These are phyloP conservation scores for Aspergillus ellipticus DNA, from an alignment of 495 filamentous ascomycete species.

Conservation along the genomic window DNA sequence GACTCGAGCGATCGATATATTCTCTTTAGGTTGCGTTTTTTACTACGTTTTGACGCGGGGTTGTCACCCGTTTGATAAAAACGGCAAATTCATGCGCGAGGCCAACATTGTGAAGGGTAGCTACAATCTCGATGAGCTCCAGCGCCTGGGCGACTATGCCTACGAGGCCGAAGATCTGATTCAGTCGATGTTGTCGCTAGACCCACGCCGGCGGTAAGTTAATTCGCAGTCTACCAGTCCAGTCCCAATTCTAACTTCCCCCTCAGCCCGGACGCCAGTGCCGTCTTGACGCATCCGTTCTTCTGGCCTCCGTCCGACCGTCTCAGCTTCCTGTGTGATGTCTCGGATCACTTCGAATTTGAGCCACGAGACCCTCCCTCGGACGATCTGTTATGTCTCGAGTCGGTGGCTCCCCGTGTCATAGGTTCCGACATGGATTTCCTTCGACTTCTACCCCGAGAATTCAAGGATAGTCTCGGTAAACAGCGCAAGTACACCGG, in stretches of 20 bases:
- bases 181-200: conserved; percentile 70
- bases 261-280: conserved; percentile 58
- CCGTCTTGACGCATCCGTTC: conserved; percentile 89
- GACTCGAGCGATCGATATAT: conserved; percentile 93
- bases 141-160: conserved; percentile 71
- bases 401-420: conserved; percentile 49
- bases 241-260: conserved; percentile 6
- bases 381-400: conserved; percentile 58
- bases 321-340: conserved; percentile 85
- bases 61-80: conserved; percentile 89
- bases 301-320: conserved; percentile 90
- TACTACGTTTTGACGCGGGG: conserved; percentile 93
- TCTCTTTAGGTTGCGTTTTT: conserved; percentile 92
- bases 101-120: conserved; percentile 90
- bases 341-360: conserved; percentile 92
- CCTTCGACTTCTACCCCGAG: conserved; percentile 65
- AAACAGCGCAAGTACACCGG: conserved; percentile 97
- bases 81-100: conserved; percentile 90
- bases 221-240: conserved; percentile 5
- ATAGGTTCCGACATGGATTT: conserved; percentile 68
- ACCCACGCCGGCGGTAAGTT: conserved; percentile 60
- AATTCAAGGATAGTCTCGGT: conserved; percentile 81
- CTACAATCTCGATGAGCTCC: conserved; percentile 67
- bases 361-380: conserved; percentile 80
- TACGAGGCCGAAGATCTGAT: conserved; percentile 86